These are phyloP conservation scores for Scutellaria galericulata DNA, from an alignment of 257 asterid genomes.

Conservation along the genomic window DNA sequence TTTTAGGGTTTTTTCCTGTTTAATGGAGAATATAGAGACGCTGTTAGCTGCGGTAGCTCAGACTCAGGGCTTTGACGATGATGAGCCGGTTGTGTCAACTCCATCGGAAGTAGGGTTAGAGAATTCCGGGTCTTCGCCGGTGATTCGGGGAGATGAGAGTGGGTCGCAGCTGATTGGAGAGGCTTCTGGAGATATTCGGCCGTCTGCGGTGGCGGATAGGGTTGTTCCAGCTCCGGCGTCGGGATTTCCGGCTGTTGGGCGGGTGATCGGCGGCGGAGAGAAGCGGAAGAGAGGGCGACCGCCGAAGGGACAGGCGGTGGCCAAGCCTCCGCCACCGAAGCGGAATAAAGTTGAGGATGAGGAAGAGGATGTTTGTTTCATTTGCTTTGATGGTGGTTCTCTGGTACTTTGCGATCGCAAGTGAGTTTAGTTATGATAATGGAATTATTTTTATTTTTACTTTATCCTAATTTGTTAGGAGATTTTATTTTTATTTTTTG, in stretches of 20 bases:
- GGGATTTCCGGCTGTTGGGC: conserved; percentile 32
- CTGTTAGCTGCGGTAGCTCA: conserved; percentile 67
- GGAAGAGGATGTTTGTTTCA: conserved; percentile 95
- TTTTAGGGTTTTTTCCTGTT: conserved; percentile 27
- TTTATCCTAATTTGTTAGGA: neutral
- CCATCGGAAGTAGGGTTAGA: conserved; percentile 35
- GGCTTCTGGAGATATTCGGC: conserved; percentile 36
- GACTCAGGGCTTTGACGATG: conserved; percentile 60
- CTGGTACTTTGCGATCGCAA: conserved; percentile 94
- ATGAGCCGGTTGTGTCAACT: conserved; percentile 41
- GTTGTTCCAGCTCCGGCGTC: conserved; percentile 34
- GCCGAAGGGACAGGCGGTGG: conserved; percentile 47
- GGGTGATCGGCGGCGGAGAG: conserved; percentile 45
- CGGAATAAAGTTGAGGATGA: conserved; percentile 56
- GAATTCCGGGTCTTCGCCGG: conserved; percentile 34
- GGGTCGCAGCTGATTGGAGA: conserved; percentile 39
- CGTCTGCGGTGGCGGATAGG: conserved; percentile 29
- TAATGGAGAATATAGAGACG: conserved; percentile 62
- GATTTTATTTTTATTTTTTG: conserved; percentile 4
- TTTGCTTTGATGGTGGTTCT: conserved; percentile 95
- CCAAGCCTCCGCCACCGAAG: conserved; percentile 57
- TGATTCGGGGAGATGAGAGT: conserved; percentile 33
- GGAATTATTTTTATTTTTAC: too few species aligned
- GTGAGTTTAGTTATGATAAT: conserved; percentile 51
- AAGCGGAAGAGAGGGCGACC: conserved; percentile 80